Evolutionary conservation across 768 basidiomycete species (phyloP), one percentile per base, ranked within the genome.

Genomic region (Boletus rubescentipes): DNA sequence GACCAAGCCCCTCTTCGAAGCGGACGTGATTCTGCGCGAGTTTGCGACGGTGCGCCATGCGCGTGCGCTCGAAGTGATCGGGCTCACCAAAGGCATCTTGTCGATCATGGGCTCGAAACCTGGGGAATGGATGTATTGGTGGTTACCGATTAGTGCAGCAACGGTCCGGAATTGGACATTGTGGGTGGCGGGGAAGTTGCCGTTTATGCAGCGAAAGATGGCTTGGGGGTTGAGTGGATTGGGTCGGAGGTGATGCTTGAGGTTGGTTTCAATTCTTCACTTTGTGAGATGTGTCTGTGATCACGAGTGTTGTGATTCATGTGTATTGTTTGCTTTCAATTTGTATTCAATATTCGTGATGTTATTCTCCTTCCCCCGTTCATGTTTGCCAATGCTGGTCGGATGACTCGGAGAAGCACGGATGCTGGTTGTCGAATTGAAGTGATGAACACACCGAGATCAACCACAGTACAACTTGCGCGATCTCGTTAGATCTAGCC

Each of bases 51-150:
- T 54, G 44, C 73, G 80, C 4, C 73, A 69, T 10, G 67, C 63
- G 18, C 72, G 70, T 11, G 81, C 79, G 9, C 62, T 79, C 20
- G 64, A 69, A 10, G 74, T 76, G 12, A 79, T 82, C 30, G 51
- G 57, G 12, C 54, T 77, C 35, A 76, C 78, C 9, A 78, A 79
- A 60, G 53, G 57, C 9, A 43, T 77, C 55, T 55, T 71, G 30
- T 52, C 58, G 4, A 35, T 67, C 11, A 51, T 67, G 30, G 62
- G 66, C 11, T 48, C 64, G 42, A 61, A 64, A 23, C 23, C 51
- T 12, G 15, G 26, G 4, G 40, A 51, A 4, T 26, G 53, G 54
- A 10, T 57, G 11, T 59, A 26, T 26, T 60, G 67, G 67, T 69
- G 67, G 62, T 39, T 73, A 18, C 73, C 70, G 0, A 53, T 66